phyloP scores from a whole-genome alignment of 768 basidiomycete species.

The Panellus pusillus region DNA sequence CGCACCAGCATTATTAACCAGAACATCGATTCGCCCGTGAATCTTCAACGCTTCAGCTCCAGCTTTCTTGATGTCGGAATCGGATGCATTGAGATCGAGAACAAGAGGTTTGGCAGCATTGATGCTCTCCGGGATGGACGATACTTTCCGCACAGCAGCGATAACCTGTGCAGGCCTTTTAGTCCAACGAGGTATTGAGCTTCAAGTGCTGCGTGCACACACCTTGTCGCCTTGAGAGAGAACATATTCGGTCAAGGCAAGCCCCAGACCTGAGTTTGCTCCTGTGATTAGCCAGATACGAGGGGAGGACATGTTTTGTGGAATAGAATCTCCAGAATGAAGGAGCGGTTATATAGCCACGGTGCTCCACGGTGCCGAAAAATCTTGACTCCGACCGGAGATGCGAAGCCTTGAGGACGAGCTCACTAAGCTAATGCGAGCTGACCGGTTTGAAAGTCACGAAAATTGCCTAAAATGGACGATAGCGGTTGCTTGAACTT shows the following conservation, averaged over 20 bases:
- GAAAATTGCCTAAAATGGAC: too few relatives aligned
- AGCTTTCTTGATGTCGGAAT: constrained; percentile 13
- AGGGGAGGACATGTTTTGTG: not conserved
- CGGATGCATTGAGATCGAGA: constrained; percentile 14
- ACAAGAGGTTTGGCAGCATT: constrained; percentile 5
- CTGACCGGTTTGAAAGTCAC: too few relatives aligned
- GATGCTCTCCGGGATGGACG: constrained; percentile 11
- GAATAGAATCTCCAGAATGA: not conserved
- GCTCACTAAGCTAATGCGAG: too few relatives aligned
- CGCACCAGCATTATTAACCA: constrained; percentile 11
- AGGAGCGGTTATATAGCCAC: not conserved
- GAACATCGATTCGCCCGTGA: constrained; percentile 10
- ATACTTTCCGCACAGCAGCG: constrained; percentile 9
- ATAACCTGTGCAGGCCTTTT: constrained; percentile 1
- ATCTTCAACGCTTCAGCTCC: constrained; percentile 3
- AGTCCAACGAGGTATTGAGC: not conserved
- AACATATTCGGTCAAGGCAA: constrained; percentile 24
- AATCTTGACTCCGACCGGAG: too few relatives aligned
- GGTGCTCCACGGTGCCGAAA: too few relatives aligned
- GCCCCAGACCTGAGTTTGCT: constrained; percentile 27
- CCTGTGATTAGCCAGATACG: constrained; percentile 29
- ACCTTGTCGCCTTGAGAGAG: constrained; percentile 28
- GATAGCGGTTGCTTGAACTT: too few relatives aligned
- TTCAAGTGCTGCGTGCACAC: not conserved
- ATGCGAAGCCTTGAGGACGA: too few relatives aligned